Evolutionary conservation across 345 rosid genomes (phyloP), one percentile per base, ranked within the genome.

Genomic region (Brassica nigra): DNA sequence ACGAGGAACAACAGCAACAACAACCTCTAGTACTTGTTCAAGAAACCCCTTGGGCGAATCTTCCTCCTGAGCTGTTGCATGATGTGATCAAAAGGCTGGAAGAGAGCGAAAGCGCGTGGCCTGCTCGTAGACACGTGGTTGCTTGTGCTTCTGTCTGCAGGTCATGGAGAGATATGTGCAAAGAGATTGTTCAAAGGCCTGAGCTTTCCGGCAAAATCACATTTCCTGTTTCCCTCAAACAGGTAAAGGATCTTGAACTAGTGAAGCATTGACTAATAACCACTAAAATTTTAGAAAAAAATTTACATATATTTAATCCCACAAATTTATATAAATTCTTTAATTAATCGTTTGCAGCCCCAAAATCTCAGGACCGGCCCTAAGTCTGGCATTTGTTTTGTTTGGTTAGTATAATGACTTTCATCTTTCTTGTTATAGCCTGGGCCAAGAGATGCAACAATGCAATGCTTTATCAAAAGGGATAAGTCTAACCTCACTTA

Each of bases 91-190:
- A 88, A 86, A 85, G 97, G 76, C 85, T 94, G 58, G 98, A 94
- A 87, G 92, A 88, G 20, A 92, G 97, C 20, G 98, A 92, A 85
- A 84, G 88, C 55, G 84, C 77, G 0, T 94, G 98, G 98, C 98
- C 98, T 82, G 85, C 90, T 76, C 92, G 97, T 29, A 90, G 78
- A 86, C 83, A 94, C 80, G 98, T 94, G 27, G 95, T 94, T 70
- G 95, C 97, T 30, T 94, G 98, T 84, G 97, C 98, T 81, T 93
- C 90, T 0, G 98, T 94, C 12, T 94, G 98, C 80, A 87, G 90
- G 71, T 86, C 97, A 14, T 94, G 98, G 98, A 90, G 97, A 81
- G 95, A 88, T 71, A 92, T 94, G 97, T 94, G 98, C 70, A 87
- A 86, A 86, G 98, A 92, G 82, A 90, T 94, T 62, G 98, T 94